Conservation (phyloP, 768 basidiomycete species). For the Lactarius hengduanensis region DNA sequence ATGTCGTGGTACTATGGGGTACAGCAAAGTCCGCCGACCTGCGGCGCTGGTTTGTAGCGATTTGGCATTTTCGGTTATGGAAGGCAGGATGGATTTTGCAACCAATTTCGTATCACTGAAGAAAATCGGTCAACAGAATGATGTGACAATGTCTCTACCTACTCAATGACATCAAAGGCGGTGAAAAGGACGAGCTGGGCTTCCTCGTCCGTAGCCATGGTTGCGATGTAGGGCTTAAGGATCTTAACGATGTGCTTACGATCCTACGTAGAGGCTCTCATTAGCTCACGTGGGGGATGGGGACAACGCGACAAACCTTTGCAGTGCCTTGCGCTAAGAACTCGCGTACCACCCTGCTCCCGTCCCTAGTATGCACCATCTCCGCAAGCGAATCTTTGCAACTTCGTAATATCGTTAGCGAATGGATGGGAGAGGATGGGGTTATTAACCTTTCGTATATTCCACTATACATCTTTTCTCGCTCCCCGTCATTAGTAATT, state of each 20-base stretch:
- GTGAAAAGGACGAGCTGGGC: slow-evolving; percentile 90
- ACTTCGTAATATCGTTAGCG: slow-evolving; percentile 38
- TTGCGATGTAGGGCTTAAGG: slow-evolving; percentile 85
- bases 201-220: slow-evolving; percentile 86
- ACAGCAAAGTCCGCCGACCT: slow-evolving; percentile 80
- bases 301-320: slow-evolving; percentile 51
- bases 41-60: slow-evolving; percentile 61
- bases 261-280: slow-evolving; percentile 48
- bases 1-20: slow-evolving; percentile 81
- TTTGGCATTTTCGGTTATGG: slow-evolving; percentile 58
- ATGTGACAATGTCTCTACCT: slow-evolving; percentile 32
- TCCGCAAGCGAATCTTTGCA: slow-evolving; percentile 86
- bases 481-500: slow-evolving; percentile 59
- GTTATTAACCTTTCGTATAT: slow-evolving; percentile 68
- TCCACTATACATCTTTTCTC: slow-evolving; percentile 72
- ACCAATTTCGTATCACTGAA: slow-evolving; percentile 87
- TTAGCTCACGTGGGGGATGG: not conserved
- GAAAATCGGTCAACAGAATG: slow-evolving; percentile 2
- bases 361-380: slow-evolving; percentile 93
- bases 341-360: slow-evolving; percentile 80
- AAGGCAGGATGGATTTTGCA: slow-evolving; percentile 71
- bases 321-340: slow-evolving; percentile 81
- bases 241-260: slow-evolving; percentile 89
- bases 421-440: not conserved
- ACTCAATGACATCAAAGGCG: slow-evolving; percentile 89